Evolutionary conservation across 768 basidiomycete genomes (phyloP), one percentile per base, ranked within the genome.

Genomic region (Termitomyces sp.): DNA sequence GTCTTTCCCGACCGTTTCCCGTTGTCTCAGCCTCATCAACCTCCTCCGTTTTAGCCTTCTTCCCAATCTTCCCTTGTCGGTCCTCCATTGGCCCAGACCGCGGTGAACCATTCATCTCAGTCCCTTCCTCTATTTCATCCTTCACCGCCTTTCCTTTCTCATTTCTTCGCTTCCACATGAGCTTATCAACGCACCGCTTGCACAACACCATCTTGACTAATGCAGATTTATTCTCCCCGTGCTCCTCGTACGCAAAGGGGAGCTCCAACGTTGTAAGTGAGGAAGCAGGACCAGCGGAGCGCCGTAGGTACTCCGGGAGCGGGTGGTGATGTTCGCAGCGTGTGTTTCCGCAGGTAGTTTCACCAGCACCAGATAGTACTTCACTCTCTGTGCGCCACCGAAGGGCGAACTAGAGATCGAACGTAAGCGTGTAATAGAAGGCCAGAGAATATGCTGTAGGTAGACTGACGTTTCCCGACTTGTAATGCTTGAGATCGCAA

Each of bases 401-500:
- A 5, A 98, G 80, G 0, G 94, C 85, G 67, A 98, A 89, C 87
- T 95, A 59, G 11, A 25, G 12, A 27, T 51, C 35, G 17, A 17
- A 46, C 4, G 43, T 19, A 21, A 47, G 47, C 10, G 34, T 34
- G 44, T 23, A 10, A 35, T 21, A 23, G 19, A 57, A 11, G 40
- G 37, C 27, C 31, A 10, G 4, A 45, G 37, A 21, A 42, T 40
- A 10, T 21, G 34, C 27, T 38, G 17, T 12, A 38, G 25, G 52
- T 14, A 45, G 31, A 69, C 86, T 61, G 59, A 95, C 93, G 59
- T 90, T 89, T 16, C 92, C 91, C 0, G 89, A 86, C 74, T 94
- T 97, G 78, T 92, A 97, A 67, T 98, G 96, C 75, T 98, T 98
- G 58, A 98, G 75, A 72, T 98, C 93, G 67, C 92, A 94, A 21